Conservation (phyloP, 257 asterid genomes). For the Solanum megistacrolobum region DNA sequence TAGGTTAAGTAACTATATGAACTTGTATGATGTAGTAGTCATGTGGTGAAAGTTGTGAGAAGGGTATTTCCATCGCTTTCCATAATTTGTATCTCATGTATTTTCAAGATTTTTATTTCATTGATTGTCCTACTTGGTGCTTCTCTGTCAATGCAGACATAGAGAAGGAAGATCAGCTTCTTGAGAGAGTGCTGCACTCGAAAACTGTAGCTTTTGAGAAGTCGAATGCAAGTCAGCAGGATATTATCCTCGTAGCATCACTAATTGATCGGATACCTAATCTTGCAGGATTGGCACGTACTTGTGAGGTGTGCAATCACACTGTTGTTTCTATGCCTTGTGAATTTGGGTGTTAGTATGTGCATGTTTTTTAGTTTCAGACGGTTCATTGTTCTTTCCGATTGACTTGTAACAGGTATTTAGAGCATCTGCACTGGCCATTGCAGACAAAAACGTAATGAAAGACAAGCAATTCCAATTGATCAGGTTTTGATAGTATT, state of each 20-base stretch:
- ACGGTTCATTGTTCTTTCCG: background rate
- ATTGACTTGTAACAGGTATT: slow-evolving; percentile 41
- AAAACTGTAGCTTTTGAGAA: slow-evolving; percentile 53
- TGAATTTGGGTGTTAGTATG: background rate
- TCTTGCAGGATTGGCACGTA: slow-evolving; percentile 95
- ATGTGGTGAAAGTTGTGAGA: background rate
- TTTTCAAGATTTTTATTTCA: background rate
- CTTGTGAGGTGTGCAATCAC: slow-evolving; percentile 60
- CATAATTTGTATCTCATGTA: background rate
- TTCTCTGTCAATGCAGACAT: slow-evolving; percentile 35
- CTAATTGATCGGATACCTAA: slow-evolving; percentile 90
- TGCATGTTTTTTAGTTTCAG: background rate
- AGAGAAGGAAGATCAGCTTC: slow-evolving; percentile 70
- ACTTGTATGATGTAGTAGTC: background rate
- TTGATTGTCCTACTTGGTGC: background rate
- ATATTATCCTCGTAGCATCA: slow-evolving; percentile 69
- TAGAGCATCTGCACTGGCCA: slow-evolving; percentile 66
- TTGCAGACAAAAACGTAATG: slow-evolving; percentile 63
- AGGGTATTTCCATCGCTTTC: background rate
- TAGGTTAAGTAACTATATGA: background rate
- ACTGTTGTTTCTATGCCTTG: background rate
- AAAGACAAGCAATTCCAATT: slow-evolving; percentile 96
- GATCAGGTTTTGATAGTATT: slow-evolving; percentile 48
- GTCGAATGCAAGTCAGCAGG: slow-evolving; percentile 59
- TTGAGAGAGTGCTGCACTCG: slow-evolving; percentile 54